Percentiles rank a stretch among this genome's conserved stretches.
These are phyloP conservation scores for Blastomyces gilchristii DNA, from an alignment of 2,329 filamentous ascomycete genomes.

Conservation along the genomic window DNA sequence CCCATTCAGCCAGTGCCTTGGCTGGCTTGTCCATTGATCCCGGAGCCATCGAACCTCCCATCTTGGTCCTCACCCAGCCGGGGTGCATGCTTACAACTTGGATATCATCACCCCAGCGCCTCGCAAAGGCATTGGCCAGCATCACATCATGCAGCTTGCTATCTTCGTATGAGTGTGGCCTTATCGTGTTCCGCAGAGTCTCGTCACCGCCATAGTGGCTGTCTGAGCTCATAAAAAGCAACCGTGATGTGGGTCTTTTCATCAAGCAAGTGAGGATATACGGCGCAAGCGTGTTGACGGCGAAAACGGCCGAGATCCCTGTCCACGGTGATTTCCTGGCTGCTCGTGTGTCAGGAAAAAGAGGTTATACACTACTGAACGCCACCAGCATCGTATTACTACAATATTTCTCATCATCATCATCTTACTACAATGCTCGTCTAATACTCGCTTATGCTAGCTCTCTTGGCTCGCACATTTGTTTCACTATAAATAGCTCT, in stretches of 20 bases:
- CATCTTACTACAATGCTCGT: too few relatives aligned
- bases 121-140: conserved; percentile 46
- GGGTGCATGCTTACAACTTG: conserved; percentile 42
- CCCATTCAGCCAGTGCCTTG: conserved; percentile 41
- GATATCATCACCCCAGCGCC: conserved; percentile 36
- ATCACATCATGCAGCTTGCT: conserved; percentile 49
- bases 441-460: too few relatives aligned
- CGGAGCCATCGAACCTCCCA: conserved; percentile 41
- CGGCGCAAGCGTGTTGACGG: conserved; percentile 49
- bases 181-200: conserved; percentile 28
- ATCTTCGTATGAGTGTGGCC: conserved; percentile 41
- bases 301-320: conserved; percentile 41
- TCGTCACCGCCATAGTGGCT: conserved; percentile 43
- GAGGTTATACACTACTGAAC: too few relatives aligned
- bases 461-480: too few relatives aligned
- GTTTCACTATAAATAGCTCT: too few relatives aligned
- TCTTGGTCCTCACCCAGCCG: conserved; percentile 47
- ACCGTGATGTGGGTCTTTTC: conserved; percentile 36
- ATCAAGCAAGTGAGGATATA: conserved; percentile 47
- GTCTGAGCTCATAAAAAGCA: conserved; percentile 45
- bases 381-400: too few relatives aligned
- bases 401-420: too few relatives aligned
- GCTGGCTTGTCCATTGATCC: conserved; percentile 41
- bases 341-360: too few relatives aligned
- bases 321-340: conserved; percentile 35